phyloP scores from a whole-genome alignment of 805 yeast genomes.

The Clavispora vitiphila region DNA sequence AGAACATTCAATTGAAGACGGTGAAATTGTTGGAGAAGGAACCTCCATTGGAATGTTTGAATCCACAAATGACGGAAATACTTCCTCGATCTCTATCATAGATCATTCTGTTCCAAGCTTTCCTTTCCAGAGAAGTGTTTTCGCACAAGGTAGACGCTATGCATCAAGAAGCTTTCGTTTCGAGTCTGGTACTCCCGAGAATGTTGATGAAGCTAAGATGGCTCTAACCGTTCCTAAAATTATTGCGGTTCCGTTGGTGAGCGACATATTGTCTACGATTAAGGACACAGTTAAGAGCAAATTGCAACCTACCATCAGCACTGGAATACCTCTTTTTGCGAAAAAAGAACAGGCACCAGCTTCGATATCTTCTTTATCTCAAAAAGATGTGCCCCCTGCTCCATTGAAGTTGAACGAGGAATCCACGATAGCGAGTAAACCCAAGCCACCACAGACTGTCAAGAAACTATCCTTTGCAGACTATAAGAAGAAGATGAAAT shows the following conservation, averaged over 20 bases:
- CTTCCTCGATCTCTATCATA: neutral
- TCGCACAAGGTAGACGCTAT: conserved; percentile 10
- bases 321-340: neutral
- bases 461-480: conserved; percentile 73
- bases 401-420: conserved; percentile 6
- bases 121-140: conserved; percentile 23
- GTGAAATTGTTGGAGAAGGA: conserved; percentile 9
- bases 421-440: conserved; percentile 3
- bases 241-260: conserved; percentile 11
- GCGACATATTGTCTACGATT: conserved; percentile 8
- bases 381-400: conserved; percentile 3
- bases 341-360: conserved; percentile 3
- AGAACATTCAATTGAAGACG: conserved; percentile 15
- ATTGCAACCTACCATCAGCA: conserved; percentile 16
- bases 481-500: conserved; percentile 55
- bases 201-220: conserved; percentile 1
- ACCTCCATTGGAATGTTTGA: neutral
- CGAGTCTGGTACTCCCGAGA: neutral
- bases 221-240: conserved; percentile 1
- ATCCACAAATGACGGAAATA: neutral
- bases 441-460: conserved; percentile 15
- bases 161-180: conserved; percentile 2
- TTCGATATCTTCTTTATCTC: neutral
- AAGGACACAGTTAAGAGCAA: conserved; percentile 14
- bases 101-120: conserved; percentile 1